These are phyloP conservation scores for Pholiota conissans DNA, from an alignment of 768 basidiomycete genomes.

Conservation along the genomic window DNA sequence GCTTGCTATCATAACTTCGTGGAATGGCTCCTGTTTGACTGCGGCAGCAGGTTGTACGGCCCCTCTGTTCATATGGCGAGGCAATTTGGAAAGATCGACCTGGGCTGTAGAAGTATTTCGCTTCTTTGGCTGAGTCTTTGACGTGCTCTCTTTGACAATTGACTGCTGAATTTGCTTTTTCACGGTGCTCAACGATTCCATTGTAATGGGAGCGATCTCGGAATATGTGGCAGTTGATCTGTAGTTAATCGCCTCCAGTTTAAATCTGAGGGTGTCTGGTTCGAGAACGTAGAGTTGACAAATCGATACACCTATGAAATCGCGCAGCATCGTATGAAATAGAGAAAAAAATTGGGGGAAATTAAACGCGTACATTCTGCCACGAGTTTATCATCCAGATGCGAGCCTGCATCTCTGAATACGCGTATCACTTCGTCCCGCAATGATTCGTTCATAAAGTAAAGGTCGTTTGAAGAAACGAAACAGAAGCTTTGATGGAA, in stretches of 20 bases:
- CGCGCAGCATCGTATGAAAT: neutral
- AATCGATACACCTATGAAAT: conserved; percentile 54
- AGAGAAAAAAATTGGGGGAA: neutral
- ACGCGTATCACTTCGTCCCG: conserved; percentile 27
- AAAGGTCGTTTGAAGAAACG: neutral
- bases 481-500: neutral
- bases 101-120: conserved; percentile 26
- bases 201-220: conserved; percentile 38
- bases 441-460: conserved; percentile 20
- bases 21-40: conserved; percentile 39
- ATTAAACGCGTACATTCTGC: conserved; percentile 50
- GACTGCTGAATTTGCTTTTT: conserved; percentile 51
- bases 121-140: conserved; percentile 31
- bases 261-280: conserved; percentile 58
- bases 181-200: conserved; percentile 50
- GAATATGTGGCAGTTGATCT: conserved; percentile 33
- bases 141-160: conserved; percentile 32
- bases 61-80: conserved; percentile 25
- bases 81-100: conserved; percentile 37
- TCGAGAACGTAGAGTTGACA: conserved; percentile 62
- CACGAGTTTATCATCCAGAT: conserved; percentile 42
- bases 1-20: conserved; percentile 27
- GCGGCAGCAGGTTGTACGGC: conserved; percentile 13
- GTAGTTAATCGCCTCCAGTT: conserved; percentile 64
- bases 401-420: conserved; percentile 24